Percentiles rank a stretch among this genome's conserved stretches.
phyloP scores from a whole-genome alignment of 2,329 filamentous ascomycete species.

The Diaporthe eres region DNA sequence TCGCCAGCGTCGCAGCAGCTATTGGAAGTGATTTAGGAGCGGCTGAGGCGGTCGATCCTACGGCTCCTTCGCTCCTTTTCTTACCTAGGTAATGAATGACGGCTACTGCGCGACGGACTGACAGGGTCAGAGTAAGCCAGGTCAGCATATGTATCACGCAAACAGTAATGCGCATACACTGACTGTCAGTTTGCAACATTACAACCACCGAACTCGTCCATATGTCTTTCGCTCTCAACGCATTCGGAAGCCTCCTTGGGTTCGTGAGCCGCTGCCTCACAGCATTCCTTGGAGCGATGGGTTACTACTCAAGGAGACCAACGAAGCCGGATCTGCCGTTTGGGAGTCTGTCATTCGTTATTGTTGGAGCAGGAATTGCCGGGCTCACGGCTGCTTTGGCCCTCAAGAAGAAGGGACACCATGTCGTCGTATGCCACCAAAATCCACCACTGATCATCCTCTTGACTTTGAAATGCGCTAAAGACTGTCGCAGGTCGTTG shows the following conservation, averaged over 20 bases:
- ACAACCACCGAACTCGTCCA: neutral
- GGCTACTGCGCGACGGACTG: neutral
- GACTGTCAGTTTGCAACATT: neutral
- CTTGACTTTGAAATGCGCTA: neutral
- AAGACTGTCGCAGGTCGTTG: neutral
- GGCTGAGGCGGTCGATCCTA: neutral
- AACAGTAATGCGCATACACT: neutral
- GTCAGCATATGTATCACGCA: neutral
- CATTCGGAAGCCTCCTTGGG: neutral
- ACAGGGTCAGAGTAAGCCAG: constrained; percentile 4
- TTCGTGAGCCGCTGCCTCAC: neutral
- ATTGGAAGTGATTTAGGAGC: neutral
- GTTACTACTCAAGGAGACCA: constrained; percentile 18
- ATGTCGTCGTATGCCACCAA: constrained; percentile 8
- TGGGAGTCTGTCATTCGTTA: constrained; percentile 11
- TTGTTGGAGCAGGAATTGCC: constrained; percentile 18
- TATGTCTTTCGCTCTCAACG: neutral
- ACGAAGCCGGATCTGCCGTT: constrained; percentile 16
- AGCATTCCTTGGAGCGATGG: neutral
- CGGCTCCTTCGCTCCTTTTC: neutral
- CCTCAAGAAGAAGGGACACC: constrained; percentile 14
- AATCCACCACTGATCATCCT: too few relatives aligned
- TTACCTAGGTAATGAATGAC: neutral
- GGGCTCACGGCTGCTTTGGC: constrained; percentile 17
- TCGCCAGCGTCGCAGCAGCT: neutral